Evolutionary conservation across 371 early-diverging fungal genomes (phyloP).

Genomic region (Rhizopus microsporus): DNA sequence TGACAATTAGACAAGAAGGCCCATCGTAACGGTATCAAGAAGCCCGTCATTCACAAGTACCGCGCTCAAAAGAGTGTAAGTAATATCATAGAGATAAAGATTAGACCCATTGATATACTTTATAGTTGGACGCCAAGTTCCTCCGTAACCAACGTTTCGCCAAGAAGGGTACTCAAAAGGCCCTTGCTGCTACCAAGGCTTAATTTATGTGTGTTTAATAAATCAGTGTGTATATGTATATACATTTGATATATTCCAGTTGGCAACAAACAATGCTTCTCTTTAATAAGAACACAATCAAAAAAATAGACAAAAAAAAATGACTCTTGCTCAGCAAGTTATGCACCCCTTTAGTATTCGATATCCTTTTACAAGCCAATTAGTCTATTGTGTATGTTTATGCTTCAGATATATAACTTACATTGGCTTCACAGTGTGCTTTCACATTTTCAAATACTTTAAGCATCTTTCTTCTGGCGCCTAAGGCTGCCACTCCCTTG

Average conservation of each 20-base stretch:
- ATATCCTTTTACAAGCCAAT: constrained; percentile 12
- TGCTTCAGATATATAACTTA: constrained; percentile 24
- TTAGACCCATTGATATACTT: neutral
- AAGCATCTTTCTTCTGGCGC: constrained; percentile 94
- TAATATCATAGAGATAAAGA: constrained; percentile 5
- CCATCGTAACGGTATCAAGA: constrained; percentile 98
- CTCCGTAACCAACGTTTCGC: constrained; percentile 98
- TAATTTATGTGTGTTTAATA: neutral
- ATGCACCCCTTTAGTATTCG: constrained; percentile 15
- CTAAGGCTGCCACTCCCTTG: constrained; percentile 91
- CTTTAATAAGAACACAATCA: neutral
- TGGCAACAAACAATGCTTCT: neutral
- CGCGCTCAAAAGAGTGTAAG: constrained; percentile 92
- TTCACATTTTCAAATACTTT: constrained; percentile 92
- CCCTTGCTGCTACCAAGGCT: constrained; percentile 42
- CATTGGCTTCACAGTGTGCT: constrained; percentile 51
- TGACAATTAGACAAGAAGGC: constrained; percentile 84
- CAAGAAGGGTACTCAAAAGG: constrained; percentile 70
- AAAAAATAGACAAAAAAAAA: neutral
- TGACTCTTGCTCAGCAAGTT: constrained; percentile 10
- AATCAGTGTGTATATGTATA: neutral
- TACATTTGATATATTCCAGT: neutral
- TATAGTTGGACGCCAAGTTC: constrained; percentile 94
- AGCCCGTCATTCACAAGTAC: constrained; percentile 85
- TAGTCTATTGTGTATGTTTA: too few species aligned